These are phyloP conservation scores for Saturnispora zaruensis DNA, from an alignment of 805 yeast genomes.

Conservation along the genomic window DNA sequence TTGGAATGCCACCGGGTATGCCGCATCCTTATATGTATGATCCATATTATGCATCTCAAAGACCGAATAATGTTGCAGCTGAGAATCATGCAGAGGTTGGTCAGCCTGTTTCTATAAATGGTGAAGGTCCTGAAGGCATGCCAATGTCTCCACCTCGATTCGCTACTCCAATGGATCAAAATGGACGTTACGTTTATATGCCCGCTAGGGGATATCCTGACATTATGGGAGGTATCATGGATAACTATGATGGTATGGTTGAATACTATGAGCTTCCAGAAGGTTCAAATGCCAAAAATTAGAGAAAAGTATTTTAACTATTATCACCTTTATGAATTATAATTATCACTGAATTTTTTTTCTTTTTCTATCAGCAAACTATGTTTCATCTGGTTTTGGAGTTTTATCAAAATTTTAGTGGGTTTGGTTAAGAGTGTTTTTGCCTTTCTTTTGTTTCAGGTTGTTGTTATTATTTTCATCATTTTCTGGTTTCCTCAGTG, in stretches of 20 bases:
- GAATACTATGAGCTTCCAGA: background rate
- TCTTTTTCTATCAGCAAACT: background rate
- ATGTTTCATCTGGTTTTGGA: background rate
- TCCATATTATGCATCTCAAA: conserved; percentile 22
- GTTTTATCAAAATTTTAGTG: background rate
- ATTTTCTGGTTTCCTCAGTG: background rate
- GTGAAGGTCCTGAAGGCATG: background rate
- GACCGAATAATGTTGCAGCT: background rate
- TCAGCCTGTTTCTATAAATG: background rate
- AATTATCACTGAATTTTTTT: background rate
- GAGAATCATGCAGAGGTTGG: background rate
- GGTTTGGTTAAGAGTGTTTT: background rate
- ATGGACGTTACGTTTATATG: conserved; percentile 24
- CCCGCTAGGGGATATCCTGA: conserved; percentile 20
- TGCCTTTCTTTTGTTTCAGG: background rate
- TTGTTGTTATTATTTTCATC: background rate
- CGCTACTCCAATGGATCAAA: conserved; percentile 19
- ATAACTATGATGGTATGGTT: background rate
- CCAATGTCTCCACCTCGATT: conserved; percentile 17
- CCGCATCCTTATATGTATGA: conserved; percentile 29
- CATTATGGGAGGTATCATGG: conserved; percentile 10
- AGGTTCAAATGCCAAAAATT: background rate
- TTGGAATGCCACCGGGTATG: conserved; percentile 23
- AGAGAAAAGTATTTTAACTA: background rate
- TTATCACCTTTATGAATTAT: background rate